Conservation (phyloP, 2,329 filamentous ascomycete species). For the Aspergillus intermedius region DNA sequence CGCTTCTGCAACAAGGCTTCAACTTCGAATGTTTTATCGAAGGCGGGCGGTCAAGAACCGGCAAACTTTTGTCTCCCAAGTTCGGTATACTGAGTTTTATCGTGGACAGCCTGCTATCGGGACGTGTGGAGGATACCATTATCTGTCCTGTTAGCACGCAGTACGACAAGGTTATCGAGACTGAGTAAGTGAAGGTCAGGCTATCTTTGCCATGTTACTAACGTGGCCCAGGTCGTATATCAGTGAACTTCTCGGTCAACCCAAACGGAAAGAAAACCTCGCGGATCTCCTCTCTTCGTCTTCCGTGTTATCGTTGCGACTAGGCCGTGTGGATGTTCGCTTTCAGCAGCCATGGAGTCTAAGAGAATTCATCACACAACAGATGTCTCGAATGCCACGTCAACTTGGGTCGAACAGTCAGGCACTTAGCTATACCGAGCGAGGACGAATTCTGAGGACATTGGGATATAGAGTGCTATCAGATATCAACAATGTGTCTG, state of each 20-base stretch:
- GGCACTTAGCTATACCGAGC: slow-evolving; percentile 46
- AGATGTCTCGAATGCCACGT: slow-evolving; percentile 55
- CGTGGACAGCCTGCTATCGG: slow-evolving; percentile 80
- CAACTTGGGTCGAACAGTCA: slow-evolving; percentile 27
- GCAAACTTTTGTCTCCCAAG: slow-evolving; percentile 88
- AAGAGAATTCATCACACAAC: slow-evolving; percentile 70
- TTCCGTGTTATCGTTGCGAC: slow-evolving; percentile 77
- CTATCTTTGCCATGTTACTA: slow-evolving; percentile 4
- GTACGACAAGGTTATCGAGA: slow-evolving; percentile 98
- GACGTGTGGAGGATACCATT: slow-evolving; percentile 80
- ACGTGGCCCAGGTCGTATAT: slow-evolving; percentile 65
- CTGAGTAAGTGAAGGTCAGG: slow-evolving; percentile 49
- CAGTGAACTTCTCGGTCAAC: slow-evolving; percentile 83
- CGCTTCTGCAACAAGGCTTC: slow-evolving; percentile 78
- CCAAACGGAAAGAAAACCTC: slow-evolving; percentile 92
- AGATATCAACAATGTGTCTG: slow-evolving; percentile 92
- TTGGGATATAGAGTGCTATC: slow-evolving; percentile 87
- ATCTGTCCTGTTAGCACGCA: slow-evolving; percentile 95
- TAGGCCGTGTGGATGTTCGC: slow-evolving; percentile 87
- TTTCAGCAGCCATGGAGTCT: slow-evolving; percentile 97
- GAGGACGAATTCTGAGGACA: slow-evolving; percentile 71
- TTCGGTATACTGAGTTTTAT: slow-evolving; percentile 93
- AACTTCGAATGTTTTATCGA: slow-evolving; percentile 98
- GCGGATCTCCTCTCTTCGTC: slow-evolving; percentile 83
- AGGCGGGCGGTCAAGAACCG: slow-evolving; percentile 84